Conservation (phyloP, 257 asterid species). For the Verbena officinalis region DNA sequence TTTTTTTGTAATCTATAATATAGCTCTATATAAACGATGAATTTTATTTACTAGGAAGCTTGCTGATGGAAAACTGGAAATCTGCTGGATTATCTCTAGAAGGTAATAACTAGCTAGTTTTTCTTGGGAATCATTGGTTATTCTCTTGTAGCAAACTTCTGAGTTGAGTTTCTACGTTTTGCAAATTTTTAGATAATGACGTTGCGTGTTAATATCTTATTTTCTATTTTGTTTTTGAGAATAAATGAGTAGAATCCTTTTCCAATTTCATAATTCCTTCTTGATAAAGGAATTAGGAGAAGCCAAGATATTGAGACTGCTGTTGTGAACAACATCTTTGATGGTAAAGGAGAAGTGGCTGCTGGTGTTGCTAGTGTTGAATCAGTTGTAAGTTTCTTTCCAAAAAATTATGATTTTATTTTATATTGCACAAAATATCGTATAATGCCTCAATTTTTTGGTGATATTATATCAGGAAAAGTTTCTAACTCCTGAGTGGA, state of each 20-base stretch:
- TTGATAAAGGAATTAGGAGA: slow-evolving; percentile 69
- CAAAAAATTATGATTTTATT: neutral
- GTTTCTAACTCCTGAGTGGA: slow-evolving; percentile 82
- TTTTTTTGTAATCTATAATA: too few species aligned
- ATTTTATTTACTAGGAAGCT: slow-evolving; percentile 60
- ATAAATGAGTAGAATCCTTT: slow-evolving; percentile 4
- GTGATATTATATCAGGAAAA: slow-evolving; percentile 59
- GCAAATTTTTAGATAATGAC: too few species aligned
- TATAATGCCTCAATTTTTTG: slow-evolving; percentile 13
- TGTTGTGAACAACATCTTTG: slow-evolving; percentile 74
- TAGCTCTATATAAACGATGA: too few species aligned
- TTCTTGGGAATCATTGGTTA: slow-evolving; percentile 15
- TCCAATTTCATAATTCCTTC: slow-evolving; percentile 9
- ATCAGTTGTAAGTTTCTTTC: slow-evolving; percentile 60
- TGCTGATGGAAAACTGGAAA: slow-evolving; percentile 82
- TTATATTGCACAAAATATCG: slow-evolving; percentile 3
- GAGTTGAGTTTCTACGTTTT: too few species aligned
- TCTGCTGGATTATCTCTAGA: slow-evolving; percentile 68
- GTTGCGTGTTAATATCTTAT: too few species aligned
- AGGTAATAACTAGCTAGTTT: slow-evolving; percentile 47
- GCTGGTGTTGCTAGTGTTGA: slow-evolving; percentile 91
- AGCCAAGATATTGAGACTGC: slow-evolving; percentile 68
- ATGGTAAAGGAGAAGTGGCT: slow-evolving; percentile 82
- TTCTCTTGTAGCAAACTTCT: neutral
- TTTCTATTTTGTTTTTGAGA: slow-evolving; percentile 12